Conservation (phyloP, 164 flowering plant species). For the Houttuynia cordata region DNA sequence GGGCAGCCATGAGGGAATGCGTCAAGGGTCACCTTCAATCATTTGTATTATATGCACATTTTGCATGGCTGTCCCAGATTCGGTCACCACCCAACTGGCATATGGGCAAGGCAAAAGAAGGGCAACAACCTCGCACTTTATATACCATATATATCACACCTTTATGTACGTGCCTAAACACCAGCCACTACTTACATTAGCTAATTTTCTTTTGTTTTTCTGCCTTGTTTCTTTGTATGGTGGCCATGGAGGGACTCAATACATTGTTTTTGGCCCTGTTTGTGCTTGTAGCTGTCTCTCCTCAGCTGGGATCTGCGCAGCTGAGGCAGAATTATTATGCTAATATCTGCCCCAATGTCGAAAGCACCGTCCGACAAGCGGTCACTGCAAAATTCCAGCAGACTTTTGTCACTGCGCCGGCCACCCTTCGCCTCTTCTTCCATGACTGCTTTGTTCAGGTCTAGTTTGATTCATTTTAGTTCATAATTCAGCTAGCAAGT, state of each 20-base stretch:
- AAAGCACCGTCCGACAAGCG: slow-evolving; percentile 40
- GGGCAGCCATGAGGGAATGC: neutral
- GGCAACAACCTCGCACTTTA: neutral
- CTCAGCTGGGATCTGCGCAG: slow-evolving; percentile 31
- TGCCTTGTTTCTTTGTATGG: no score
- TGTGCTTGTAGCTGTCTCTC: slow-evolving; percentile 9
- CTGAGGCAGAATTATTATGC: slow-evolving; percentile 50
- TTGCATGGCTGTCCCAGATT: neutral
- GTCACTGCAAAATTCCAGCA: slow-evolving; percentile 46
- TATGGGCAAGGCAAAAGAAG: neutral
- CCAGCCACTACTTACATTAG: neutral
- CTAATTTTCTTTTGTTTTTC: neutral
- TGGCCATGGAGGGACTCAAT: neutral
- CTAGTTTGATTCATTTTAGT: neutral
- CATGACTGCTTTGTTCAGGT: slow-evolving; percentile 83
- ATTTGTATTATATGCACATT: neutral
- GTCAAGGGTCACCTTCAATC: neutral
- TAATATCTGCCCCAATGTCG: slow-evolving; percentile 62
- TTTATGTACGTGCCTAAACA: neutral
- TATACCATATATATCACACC: neutral
- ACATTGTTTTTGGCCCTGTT: neutral
- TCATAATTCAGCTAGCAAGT: neutral
- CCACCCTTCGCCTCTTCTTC: slow-evolving; percentile 74
- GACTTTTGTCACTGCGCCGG: slow-evolving; percentile 77
- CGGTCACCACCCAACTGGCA: neutral